These are phyloP conservation scores for Aspergillus flavus DNA, from an alignment of 2,329 filamentous ascomycete genomes.

Conservation along the genomic window DNA sequence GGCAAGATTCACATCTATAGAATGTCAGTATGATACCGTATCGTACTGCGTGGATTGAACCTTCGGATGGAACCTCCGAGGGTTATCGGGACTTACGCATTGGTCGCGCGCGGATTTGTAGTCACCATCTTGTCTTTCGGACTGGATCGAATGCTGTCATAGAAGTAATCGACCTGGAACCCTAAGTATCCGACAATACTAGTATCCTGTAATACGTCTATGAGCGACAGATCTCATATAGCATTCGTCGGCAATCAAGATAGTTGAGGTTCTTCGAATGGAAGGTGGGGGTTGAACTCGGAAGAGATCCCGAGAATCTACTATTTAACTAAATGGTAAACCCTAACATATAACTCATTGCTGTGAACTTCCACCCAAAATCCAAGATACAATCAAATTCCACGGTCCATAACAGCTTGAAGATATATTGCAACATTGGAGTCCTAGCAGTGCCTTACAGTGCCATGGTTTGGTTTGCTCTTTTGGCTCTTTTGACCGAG, in stretches of 20 bases:
- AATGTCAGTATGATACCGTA: not conserved
- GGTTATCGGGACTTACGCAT: not conserved
- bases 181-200: not conserved
- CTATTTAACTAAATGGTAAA: not conserved
- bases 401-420: not conserved
- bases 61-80: not conserved
- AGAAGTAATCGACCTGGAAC: not conserved
- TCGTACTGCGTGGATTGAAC: not conserved
- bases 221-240: not conserved
- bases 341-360: not conserved
- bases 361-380: no score
- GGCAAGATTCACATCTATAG: constrained; percentile 14
- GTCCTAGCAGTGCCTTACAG: not conserved
- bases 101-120: not conserved
- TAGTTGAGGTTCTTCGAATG: not conserved
- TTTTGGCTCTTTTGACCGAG: not conserved
- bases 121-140: not conserved
- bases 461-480: not conserved
- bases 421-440: not conserved
- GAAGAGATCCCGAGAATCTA: not conserved
- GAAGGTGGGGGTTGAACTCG: not conserved
- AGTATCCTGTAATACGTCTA: not conserved
- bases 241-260: not conserved
- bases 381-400: not conserved
- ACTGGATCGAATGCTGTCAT: not conserved